Evolutionary conservation across 2,329 filamentous ascomycete species (phyloP), one percentile per base, ranked within the genome.

Genomic region (Cladosporium sp.): DNA sequence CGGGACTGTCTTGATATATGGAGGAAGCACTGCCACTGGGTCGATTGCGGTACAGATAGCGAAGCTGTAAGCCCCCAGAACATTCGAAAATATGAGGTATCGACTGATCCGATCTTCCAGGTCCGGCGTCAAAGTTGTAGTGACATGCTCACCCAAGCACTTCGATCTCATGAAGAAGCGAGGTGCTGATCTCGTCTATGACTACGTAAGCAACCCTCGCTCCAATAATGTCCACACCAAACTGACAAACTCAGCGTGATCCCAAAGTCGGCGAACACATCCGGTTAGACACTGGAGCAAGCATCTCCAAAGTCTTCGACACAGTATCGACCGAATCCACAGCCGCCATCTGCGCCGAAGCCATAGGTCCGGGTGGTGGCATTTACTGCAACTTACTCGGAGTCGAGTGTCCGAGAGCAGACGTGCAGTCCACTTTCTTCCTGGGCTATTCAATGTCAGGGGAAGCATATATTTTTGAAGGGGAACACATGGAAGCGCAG

Each of bases 71-170:
- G 39, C 1, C n/a, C 21, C 2, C 39, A 46, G 10, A 46, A 3
- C 3, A 21, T 3, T 23, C 8, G 6, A 8, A 8, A 1, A 18
- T 3, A 11, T 46, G 39, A 46, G 39, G 1, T 4, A 46, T 46
- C 3, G n/a, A 46, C 39, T 46, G 39, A 46, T n/a, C 21, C 10
- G 39, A 46, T 16, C 3, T 39, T 10, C 16, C 46, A 74, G 72
- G 25, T 72, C 76, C 7, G 77, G 76, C 28, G 69, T 66, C 28
- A 68, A 74, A 28, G 80, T 83, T 48, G 70, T 80, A 23, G 76
- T 79, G 13, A 83, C 81, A 14, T 77, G 77, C 57, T 83, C 80
- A 1, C 77, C 81, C 0, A 75, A 73, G 51, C 83, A 83, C 72
- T 82, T 81, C 71, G 78, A 79, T 8, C 78, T 82, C 8, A 71